Percentiles rank a stretch among this genome's conserved stretches.
These are phyloP conservation scores for Ampelocalamus luodianensis DNA, from an alignment of 176 grass and related monocot genomes.

Conservation along the genomic window DNA sequence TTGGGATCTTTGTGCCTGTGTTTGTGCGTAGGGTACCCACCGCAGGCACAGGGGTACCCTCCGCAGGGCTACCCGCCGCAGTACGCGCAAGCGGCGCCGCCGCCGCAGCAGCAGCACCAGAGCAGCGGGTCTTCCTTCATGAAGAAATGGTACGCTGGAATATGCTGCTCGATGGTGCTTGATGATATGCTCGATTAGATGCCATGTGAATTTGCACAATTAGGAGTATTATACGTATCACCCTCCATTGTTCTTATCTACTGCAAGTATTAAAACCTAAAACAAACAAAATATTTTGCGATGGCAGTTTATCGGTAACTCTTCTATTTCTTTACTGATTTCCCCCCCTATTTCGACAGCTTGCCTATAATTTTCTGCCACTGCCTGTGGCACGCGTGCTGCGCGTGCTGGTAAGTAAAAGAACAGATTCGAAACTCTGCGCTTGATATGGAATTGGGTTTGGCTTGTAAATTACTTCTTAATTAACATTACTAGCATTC, in stretches of 20 bases:
- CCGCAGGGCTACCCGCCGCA: slow-evolving; percentile 49
- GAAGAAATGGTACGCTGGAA: slow-evolving; percentile 58
- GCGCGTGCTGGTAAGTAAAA: neutral
- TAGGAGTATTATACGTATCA: neutral
- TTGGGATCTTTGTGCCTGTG: neutral
- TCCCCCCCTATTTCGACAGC: neutral
- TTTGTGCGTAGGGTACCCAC: slow-evolving; percentile 45
- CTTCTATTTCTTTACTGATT: neutral
- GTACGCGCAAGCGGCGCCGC: slow-evolving; percentile 53
- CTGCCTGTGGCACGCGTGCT: slow-evolving; percentile 35
- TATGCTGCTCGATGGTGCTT: neutral
- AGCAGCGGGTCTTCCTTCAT: slow-evolving; percentile 70
- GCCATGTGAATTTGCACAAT: neutral
- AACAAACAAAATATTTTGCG: neutral
- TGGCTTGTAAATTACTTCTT: slow-evolving; percentile 19
- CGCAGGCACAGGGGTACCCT: slow-evolving; percentile 44
- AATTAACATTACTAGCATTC: neutral
- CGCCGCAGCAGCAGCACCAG: slow-evolving; percentile 51
- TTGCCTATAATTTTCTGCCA: slow-evolving; percentile 42
- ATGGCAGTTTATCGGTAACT: neutral
- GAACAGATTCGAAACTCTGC: neutral
- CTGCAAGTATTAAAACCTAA: neutral
- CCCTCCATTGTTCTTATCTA: neutral
- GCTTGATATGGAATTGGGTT: slow-evolving; percentile 14
- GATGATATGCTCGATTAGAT: neutral